Percentiles rank a stretch among this genome's conserved stretches.
Conservation (phyloP, 345 rosid genomes). For the Syzygium grande region DNA sequence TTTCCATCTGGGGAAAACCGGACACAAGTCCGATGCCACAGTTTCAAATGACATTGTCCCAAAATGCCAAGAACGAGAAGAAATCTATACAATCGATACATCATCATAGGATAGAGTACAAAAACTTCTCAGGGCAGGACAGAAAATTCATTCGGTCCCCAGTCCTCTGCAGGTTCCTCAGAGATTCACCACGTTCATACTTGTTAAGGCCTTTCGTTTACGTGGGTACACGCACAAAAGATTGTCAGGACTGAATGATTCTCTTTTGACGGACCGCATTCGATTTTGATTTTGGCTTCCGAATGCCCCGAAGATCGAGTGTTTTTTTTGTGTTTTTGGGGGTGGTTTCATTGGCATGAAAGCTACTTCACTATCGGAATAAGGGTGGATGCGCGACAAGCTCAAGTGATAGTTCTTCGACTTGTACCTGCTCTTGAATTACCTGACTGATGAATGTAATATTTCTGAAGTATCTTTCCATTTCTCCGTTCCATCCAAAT, state of each 20-base stretch:
- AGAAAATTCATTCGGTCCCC: neutral
- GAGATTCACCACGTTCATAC: neutral
- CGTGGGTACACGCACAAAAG: neutral
- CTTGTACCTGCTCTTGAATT: neutral
- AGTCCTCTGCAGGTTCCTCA: neutral
- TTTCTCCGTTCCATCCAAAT: neutral
- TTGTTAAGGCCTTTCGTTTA: neutral
- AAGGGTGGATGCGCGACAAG: neutral
- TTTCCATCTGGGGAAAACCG: neutral
- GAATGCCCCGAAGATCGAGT: neutral
- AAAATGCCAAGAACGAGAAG: neutral
- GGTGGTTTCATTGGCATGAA: neutral
- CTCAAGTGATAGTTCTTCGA: neutral
- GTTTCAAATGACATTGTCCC: neutral
- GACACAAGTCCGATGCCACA: neutral
- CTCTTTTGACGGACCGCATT: neutral
- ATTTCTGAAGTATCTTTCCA: neutral
- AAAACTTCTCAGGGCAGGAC: neutral
- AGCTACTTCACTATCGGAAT: neutral
- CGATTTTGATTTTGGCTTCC: neutral
- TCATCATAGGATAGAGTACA: neutral
- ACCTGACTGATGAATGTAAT: neutral
- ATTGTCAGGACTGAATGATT: neutral
- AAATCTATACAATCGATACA: neutral
- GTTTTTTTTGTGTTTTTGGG: neutral